Base-by-base conservation (phyloP, 495 filamentous ascomycete genomes). In the Aspergillus ellipticus region DNA sequence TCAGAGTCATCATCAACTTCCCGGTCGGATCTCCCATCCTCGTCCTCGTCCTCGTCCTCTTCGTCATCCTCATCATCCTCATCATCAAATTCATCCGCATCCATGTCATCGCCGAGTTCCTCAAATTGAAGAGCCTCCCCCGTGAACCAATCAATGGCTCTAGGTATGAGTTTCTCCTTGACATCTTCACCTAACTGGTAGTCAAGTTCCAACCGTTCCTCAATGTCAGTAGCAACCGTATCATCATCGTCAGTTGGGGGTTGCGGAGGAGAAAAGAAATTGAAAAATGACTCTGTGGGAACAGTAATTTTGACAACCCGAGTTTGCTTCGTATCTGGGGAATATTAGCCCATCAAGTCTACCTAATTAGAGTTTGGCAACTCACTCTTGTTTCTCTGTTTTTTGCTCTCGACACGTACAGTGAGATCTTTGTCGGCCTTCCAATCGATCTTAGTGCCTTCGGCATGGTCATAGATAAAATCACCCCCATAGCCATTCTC, bases 131-230 rank as follows among this genome's bases (percentile, higher is more conserved):
- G 85, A 53, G 95, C 95, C 75, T 99, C 94, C 39, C 95, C 95
- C 42, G 95, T 99, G 75, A 97, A 99, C 95, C 95, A 99, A 74
- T 97, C 95, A 66, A 99, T 93, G 16, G 95, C 95, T 64, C 92
- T 92, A 53, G 95, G 95, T 63, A 99, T 99, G 55, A 99, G 82
- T 76, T 99, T 99, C 82, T 99, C 95, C 80, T 99, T 99, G 72
- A 99, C 97, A 70, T 99, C 95, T 76, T 99, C 95, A 53, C 95
- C 95, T 45, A 99, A 88, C 72, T 96, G 93, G 70, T 99, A 99
- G 72, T 99, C 95, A 49, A 99, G 86, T 77, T 99, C 95, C 22
- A 99, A 82, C 56, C 95, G 92, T 78, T 96, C 92, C 78, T 97
- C 95, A 56, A 99, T 95, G 66, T 97, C 95, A 37, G 84, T 87